Conservation (phyloP, 331 rosid genomes). For the Telfairia occidentalis region DNA sequence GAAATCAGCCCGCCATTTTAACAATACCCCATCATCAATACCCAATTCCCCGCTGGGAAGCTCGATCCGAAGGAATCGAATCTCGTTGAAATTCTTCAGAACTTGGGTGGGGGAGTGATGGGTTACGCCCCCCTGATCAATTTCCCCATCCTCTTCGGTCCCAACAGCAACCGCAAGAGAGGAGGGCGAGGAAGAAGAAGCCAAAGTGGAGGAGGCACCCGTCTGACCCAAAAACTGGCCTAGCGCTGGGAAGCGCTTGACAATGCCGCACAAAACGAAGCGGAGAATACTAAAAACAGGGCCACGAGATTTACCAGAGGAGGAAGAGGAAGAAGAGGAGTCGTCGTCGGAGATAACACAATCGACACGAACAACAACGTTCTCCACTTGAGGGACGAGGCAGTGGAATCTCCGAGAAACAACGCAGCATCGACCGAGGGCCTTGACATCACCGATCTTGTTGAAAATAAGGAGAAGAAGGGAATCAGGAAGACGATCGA, state of each 20-base stretch:
- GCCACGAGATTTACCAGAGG: conserved; percentile 65
- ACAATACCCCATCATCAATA: conserved; percentile 77
- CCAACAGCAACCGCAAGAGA: conserved; percentile 60
- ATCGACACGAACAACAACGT: conserved; percentile 89
- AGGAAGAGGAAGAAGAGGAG: conserved; percentile 20
- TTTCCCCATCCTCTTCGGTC: conserved; percentile 38
- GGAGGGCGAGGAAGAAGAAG: conserved; percentile 20
- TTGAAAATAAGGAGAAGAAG: conserved; percentile 79
- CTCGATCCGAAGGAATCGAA: conserved; percentile 81
- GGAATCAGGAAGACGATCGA: conserved; percentile 76
- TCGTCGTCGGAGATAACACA: conserved; percentile 95
- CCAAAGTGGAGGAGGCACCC: conserved; percentile 17
- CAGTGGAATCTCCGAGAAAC: conserved; percentile 81
- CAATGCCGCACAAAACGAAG: conserved; percentile 57
- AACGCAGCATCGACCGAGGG: conserved; percentile 88
- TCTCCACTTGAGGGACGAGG: conserved; percentile 82
- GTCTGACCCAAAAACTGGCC: conserved; percentile 64
- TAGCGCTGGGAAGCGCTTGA: conserved; percentile 60
- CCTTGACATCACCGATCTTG: conserved; percentile 90
- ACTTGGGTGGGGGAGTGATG: conserved; percentile 97
- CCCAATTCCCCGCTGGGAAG: conserved; percentile 88
- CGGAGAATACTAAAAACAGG: conserved; percentile 59
- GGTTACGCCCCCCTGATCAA: conserved; percentile 63
- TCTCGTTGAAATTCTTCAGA: conserved; percentile 76
- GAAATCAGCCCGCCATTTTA: conserved; percentile 92